These are phyloP conservation scores for Pythium aphanidermatum DNA, from an alignment of 352 stramenopile species.

Conservation along the genomic window DNA sequence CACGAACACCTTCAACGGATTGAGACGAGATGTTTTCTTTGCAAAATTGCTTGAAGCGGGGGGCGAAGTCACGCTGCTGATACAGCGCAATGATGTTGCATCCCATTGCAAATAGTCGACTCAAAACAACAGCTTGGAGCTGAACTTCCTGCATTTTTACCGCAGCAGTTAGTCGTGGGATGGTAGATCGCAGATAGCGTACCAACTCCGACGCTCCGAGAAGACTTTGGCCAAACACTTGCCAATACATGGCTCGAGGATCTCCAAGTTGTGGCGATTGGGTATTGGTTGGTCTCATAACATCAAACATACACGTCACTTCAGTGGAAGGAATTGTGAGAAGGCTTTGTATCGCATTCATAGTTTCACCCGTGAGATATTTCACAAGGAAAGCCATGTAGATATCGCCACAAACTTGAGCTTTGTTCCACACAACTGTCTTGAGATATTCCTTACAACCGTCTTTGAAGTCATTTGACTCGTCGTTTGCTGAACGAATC, in stretches of 20 bases:
- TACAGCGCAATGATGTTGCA: slow-evolving; percentile 45
- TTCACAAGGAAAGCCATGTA: slow-evolving; percentile 77
- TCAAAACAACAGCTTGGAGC: slow-evolving; percentile 42
- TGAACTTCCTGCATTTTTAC: slow-evolving; percentile 50
- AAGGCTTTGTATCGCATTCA: slow-evolving; percentile 39
- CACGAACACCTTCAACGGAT: slow-evolving; percentile 23
- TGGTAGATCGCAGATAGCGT: slow-evolving; percentile 46
- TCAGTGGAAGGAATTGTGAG: slow-evolving; percentile 36
- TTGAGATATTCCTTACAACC: slow-evolving; percentile 62
- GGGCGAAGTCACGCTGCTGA: slow-evolving; percentile 49
- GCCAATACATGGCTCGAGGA: slow-evolving; percentile 57
- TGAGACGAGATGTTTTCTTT: slow-evolving; percentile 31
- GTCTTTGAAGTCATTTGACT: slow-evolving; percentile 20
- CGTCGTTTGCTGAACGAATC: slow-evolving; percentile 8
- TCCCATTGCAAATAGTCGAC: slow-evolving; percentile 46
- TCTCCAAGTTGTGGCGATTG: slow-evolving; percentile 1
- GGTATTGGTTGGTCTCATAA: too few relatives aligned
- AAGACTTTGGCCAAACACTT: slow-evolving; percentile 60
- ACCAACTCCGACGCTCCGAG: slow-evolving; percentile 61
- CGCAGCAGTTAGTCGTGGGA: slow-evolving; percentile 37
- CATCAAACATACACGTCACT: slow-evolving; percentile 58
- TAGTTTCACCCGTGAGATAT: slow-evolving; percentile 48
- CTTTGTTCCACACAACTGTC: slow-evolving; percentile 41
- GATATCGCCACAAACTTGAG: slow-evolving; percentile 46
- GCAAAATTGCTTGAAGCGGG: slow-evolving; percentile 51